A percentile compares a stretch with the other conserved stretches of the same genome.
Conservation (phyloP, 345 rosid species). For the Erucastrum elatum region DNA sequence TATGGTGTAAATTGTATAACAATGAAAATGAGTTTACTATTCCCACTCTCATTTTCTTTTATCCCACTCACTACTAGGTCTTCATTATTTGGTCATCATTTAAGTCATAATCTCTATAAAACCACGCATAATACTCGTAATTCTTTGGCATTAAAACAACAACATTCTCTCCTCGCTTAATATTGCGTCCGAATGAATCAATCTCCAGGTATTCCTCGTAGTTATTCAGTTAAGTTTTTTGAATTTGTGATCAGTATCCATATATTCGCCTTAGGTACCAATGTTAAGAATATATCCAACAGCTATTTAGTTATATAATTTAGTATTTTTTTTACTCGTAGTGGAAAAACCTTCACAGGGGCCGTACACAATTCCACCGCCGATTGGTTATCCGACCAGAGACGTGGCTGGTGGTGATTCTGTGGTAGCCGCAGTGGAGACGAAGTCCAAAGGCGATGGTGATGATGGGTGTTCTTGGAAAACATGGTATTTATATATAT, state of each 20-base stretch:
- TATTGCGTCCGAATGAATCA: constrained; percentile 35
- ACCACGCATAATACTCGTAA: no score
- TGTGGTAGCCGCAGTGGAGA: constrained; percentile 40
- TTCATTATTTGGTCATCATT: no score
- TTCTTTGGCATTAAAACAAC: no score
- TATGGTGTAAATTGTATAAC: no score
- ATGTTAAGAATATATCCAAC: background rate
- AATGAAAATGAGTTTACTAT: no score
- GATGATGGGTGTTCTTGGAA: background rate
- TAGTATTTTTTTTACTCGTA: background rate
- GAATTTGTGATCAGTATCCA: background rate
- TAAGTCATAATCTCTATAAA: no score
- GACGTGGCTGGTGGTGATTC: constrained; percentile 31
- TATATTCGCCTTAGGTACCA: no score
- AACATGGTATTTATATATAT: background rate
- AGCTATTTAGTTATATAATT: background rate
- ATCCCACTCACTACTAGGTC: no score
- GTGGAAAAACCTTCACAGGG: constrained; percentile 40
- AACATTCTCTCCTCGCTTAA: background rate
- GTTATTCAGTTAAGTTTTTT: background rate
- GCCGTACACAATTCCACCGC: constrained; percentile 44
- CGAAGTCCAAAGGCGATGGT: constrained; percentile 56
- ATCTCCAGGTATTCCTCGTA: constrained; percentile 27
- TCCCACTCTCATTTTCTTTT: no score
- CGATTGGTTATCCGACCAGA: constrained; percentile 60